These are phyloP conservation scores for Orbilia quercus DNA, from an alignment of 2,329 filamentous ascomycete species.

Conservation along the genomic window DNA sequence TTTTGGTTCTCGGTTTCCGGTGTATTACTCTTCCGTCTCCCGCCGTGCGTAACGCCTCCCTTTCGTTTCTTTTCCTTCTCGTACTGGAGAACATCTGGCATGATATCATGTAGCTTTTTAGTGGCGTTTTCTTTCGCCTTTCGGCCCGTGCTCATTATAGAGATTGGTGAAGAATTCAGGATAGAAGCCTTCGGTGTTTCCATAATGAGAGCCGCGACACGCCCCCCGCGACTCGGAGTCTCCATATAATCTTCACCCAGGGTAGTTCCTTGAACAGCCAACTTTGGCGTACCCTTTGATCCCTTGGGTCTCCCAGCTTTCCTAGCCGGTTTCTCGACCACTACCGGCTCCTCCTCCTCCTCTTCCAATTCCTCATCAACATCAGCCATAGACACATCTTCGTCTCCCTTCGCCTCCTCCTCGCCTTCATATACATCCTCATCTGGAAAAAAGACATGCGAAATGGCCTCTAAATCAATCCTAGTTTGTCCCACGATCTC, in stretches of 20 bases:
- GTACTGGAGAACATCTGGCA: constrained; percentile 86
- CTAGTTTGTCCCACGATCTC: constrained; percentile 92
- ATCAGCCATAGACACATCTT: constrained; percentile 65
- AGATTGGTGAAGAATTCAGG: constrained; percentile 59
- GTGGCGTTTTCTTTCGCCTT: constrained; percentile 88
- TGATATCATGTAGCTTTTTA: constrained; percentile 78
- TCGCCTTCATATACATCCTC: constrained; percentile 61
- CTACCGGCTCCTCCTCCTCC: constrained; percentile 17
- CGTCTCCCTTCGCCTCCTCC: constrained; percentile 66
- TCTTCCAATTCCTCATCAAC: constrained; percentile 60
- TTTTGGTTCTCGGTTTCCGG: constrained; percentile 29
- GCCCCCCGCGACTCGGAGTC: constrained; percentile 23
- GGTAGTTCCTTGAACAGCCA: not conserved
- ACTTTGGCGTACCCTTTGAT: constrained; percentile 20
- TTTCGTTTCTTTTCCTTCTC: constrained; percentile 92
- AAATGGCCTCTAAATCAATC: constrained; percentile 77
- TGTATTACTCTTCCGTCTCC: constrained; percentile 63
- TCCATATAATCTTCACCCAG: constrained; percentile 15
- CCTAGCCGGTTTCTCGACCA: constrained; percentile 24
- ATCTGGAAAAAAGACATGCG: constrained; percentile 73
- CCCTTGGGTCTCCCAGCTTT: constrained; percentile 35
- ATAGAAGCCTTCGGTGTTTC: constrained; percentile 42
- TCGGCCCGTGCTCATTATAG: constrained; percentile 74
- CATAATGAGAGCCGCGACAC: constrained; percentile 21
- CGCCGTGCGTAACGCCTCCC: constrained; percentile 73